These are phyloP conservation scores for Sorghum bicolor DNA, from an alignment of 176 grass and related monocot genomes.

Conservation along the genomic window Sorghum_bicolor_NCBIv3 NC_012871.2:73590501-73591000, in stretches of 20 bases:
- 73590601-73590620: constrained; percentile 64
- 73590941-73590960: neutral
- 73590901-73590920: constrained; percentile 55
- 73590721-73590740: constrained; percentile 43
- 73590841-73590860: constrained; percentile 44
- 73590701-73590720: constrained; percentile 59
- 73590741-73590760: constrained; percentile 32
- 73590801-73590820: constrained; percentile 38
- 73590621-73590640: constrained; percentile 63
- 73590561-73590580: neutral
- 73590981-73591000: constrained; percentile 67
- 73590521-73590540: no score
- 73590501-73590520: no score
- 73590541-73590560: neutral
- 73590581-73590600: constrained; percentile 53
- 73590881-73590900: constrained; percentile 47
- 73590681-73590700: constrained; percentile 57
- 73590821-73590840: constrained; percentile 57
- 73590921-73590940: constrained; percentile 52
- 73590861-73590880: constrained; percentile 29
- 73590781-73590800: neutral
- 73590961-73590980: constrained; percentile 61
- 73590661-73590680: constrained; percentile 73
- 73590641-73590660: constrained; percentile 37
- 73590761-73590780: constrained; percentile 51